These are phyloP conservation scores for Lyophyllum atratum DNA, from an alignment of 768 basidiomycete genomes.

Conservation along the genomic window DNA sequence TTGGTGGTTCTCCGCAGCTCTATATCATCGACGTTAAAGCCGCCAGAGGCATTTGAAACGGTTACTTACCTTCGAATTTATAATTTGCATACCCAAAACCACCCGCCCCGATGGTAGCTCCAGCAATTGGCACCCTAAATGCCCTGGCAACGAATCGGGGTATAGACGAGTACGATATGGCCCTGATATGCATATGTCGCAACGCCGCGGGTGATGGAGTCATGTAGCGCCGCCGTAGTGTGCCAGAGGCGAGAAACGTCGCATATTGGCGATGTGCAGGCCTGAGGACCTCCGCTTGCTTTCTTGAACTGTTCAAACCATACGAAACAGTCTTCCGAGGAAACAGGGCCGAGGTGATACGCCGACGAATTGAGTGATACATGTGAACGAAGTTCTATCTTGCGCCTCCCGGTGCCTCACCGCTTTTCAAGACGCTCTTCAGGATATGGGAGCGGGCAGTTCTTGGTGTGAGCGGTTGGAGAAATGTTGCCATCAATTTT, in stretches of 20 bases:
- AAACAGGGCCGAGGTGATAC: slow-evolving; percentile 13
- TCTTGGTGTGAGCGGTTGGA: background rate
- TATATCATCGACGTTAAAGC: slow-evolving; percentile 27
- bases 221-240: slow-evolving; percentile 51
- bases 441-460: background rate
- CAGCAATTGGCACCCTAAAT: slow-evolving; percentile 86
- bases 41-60: background rate
- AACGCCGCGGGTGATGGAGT: slow-evolving; percentile 42
- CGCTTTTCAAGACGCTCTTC: background rate
- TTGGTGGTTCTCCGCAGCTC: slow-evolving; percentile 72
- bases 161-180: slow-evolving; percentile 84
- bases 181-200: slow-evolving; percentile 71
- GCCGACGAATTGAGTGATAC: slow-evolving; percentile 19
- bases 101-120: slow-evolving; percentile 87
- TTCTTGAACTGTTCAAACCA: slow-evolving; percentile 48
- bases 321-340: slow-evolving; percentile 54
- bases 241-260: slow-evolving; percentile 56
- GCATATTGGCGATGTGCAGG: slow-evolving; percentile 60
- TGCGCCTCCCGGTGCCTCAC: background rate
- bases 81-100: slow-evolving; percentile 94
- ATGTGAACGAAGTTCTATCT: slow-evolving; percentile 9
- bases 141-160: slow-evolving; percentile 88
- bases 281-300: slow-evolving; percentile 31
- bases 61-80: slow-evolving; percentile 84
- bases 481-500: slow-evolving; percentile 4